Evolutionary conservation across 176 grass and related monocot genomes (phyloP).

Genomic region (Musa beccarii): DNA sequence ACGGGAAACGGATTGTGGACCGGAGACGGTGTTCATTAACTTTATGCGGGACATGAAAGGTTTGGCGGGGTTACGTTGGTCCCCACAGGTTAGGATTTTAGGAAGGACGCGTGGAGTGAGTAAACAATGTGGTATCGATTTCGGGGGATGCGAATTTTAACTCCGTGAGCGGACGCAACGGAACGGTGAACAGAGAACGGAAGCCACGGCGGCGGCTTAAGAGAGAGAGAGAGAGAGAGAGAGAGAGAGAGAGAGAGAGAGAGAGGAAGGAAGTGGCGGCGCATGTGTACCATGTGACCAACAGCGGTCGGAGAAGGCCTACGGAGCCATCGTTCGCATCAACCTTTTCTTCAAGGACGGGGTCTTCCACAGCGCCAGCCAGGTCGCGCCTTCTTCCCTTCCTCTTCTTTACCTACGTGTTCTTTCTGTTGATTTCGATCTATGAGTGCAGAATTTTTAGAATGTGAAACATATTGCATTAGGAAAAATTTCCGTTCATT

Average conservation of each 20-base stretch:
- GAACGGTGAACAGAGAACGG: too few relatives aligned
- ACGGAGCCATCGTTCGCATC: conserved; percentile 37
- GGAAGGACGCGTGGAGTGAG: not conserved
- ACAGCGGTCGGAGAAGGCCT: conserved; percentile 24
- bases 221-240: too few relatives aligned
- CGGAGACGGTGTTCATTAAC: not conserved
- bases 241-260: not conserved
- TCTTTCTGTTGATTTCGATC: not conserved
- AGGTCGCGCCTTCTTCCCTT: conserved; percentile 16
- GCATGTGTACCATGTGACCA: conserved; percentile 43
- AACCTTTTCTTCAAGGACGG: conserved; percentile 55
- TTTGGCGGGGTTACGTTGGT: too few relatives aligned
- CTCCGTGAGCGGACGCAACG: too few relatives aligned
- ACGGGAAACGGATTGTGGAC: too few relatives aligned
- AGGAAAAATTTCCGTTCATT: too few relatives aligned
- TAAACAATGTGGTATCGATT: not conserved
- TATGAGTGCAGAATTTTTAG: too few relatives aligned
- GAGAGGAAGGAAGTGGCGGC: conserved; percentile 24
- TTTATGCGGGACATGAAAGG: too few relatives aligned
- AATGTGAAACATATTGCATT: too few relatives aligned
- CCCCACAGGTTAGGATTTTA: not conserved
- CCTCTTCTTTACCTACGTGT: not conserved
- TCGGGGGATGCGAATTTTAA: too few relatives aligned
- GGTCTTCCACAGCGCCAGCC: conserved; percentile 57
- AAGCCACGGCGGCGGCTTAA: too few relatives aligned